A percentile compares a stretch with the other conserved stretches of the same genome.
These are phyloP conservation scores for Inga leiocalycina DNA, from an alignment of 306 rosid species.

Conservation along the genomic window DNA sequence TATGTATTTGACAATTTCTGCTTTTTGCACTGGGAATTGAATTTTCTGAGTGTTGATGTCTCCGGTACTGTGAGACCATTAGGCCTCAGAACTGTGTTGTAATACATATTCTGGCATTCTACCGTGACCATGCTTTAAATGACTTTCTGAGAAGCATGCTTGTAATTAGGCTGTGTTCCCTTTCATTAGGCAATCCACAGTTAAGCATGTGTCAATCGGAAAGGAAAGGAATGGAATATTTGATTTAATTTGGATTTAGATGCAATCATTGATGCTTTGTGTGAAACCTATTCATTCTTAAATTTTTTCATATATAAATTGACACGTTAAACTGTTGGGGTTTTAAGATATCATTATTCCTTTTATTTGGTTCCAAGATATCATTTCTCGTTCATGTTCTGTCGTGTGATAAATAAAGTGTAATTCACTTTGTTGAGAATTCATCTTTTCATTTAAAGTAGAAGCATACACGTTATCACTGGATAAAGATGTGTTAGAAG, in stretches of 20 bases:
- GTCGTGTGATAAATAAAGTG: no score
- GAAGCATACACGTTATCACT: no score
- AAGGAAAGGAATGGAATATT: not conserved
- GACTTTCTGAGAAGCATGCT: conserved; percentile 11
- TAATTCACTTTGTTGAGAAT: no score
- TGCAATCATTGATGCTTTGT: not conserved
- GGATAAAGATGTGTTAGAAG: no score
- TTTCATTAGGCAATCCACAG: not conserved
- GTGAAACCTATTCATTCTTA: not conserved
- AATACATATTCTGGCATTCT: conserved; percentile 31
- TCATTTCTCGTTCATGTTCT: not conserved
- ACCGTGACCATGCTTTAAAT: conserved; percentile 23
- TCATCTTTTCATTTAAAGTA: no score
- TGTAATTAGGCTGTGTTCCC: not conserved
- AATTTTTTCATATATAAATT: no score
- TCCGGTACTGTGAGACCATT: conserved; percentile 28
- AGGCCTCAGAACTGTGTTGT: not conserved
- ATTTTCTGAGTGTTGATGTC: conserved; percentile 28
- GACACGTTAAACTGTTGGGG: not conserved
- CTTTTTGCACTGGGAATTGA: conserved; percentile 26
- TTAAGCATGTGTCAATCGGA: not conserved
- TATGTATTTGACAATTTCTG: conserved; percentile 27
- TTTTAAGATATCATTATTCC: no score
- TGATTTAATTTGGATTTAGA: not conserved
- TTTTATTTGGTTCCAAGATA: not conserved